Base-by-base conservation (phyloP, 1,284 basidiomycete genomes). In the Acaromyces ingoldii region DNA sequence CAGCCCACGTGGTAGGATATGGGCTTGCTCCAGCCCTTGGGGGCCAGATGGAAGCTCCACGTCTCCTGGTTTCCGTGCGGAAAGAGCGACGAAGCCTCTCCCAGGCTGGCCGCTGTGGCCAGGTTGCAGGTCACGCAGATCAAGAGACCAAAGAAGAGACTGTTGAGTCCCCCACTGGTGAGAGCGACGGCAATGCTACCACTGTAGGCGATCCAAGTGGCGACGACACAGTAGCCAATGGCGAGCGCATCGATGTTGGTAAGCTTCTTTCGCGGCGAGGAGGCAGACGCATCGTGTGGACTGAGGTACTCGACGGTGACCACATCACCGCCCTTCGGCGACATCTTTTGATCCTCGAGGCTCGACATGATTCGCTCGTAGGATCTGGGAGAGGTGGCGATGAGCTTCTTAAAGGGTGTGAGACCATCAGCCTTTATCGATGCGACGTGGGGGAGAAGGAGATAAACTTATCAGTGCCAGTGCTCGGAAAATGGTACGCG, bases 171-270 rank as follows among this genome's bases (percentile, higher is more conserved):
- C 21, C 55, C 58, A 28, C 42, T 47, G 3, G 54, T 43, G 11
- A 60, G 33, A 9, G 58, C 55, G 1, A 45, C 45, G 3, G 58
- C 58, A 6, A 39, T 39, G 24, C 29, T 41, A 4, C 47, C 42
- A 3, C 50, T 53, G 36, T 54, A 60, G 30, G 58, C 58, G 15
- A 51, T 50, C 58, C 58, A 60, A 9, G 58, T 51, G 2, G 58
- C 48, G 5, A 60, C 44, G 2, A 44, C 39, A 3, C 46, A 44
- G 28, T 58, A 60, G 2, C 49, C 55, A 11, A 60, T 24, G 24
- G 51, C 55, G 10, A 54, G 40, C 7, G 56, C 58, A 0, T 49
- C 58, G 6, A 53, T 36, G 2, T 44, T 49, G 34, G 41, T 53
- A 11, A 60, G 37, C 44, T 60, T 60, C 39, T 57, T 53, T 11